Conservation (phyloP, 2,329 filamentous ascomycete species). For the Alternaria postmessia region DNA sequence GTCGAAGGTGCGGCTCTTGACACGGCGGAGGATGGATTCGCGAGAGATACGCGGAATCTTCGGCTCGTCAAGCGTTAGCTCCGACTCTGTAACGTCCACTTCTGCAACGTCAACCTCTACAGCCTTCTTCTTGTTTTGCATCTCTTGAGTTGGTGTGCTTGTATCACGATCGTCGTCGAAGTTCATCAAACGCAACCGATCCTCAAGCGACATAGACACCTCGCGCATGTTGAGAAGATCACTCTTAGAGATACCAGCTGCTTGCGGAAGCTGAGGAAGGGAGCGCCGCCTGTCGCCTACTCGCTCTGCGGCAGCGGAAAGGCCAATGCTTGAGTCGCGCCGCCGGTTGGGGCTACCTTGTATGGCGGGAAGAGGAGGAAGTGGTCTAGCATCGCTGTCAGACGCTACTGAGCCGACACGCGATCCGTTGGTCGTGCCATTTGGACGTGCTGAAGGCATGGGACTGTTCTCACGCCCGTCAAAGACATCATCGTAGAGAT, state of each 20-base stretch:
- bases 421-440: constrained; percentile 51
- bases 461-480: constrained; percentile 70
- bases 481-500: constrained; percentile 72
- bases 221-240: constrained; percentile 81
- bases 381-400: constrained; percentile 80
- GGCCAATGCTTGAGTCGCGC: constrained; percentile 66
- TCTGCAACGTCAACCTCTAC: constrained; percentile 47
- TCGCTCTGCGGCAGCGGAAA: constrained; percentile 76
- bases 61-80: constrained; percentile 59
- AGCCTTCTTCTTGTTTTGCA: constrained; percentile 36
- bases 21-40: constrained; percentile 89
- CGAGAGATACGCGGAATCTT: constrained; percentile 83
- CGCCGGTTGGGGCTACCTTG: constrained; percentile 62
- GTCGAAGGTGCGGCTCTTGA: constrained; percentile 71
- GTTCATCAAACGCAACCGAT: constrained; percentile 88
- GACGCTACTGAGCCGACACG: constrained; percentile 79
- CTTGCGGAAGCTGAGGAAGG: constrained; percentile 74
- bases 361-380: constrained; percentile 83
- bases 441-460: constrained; percentile 63
- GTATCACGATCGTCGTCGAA: constrained; percentile 63
- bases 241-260: constrained; percentile 73
- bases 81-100: constrained; percentile 41
- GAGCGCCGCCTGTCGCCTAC: constrained; percentile 71
- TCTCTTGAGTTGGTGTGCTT: constrained; percentile 49
- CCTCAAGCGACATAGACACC: constrained; percentile 81